phyloP scores from a whole-genome alignment of 176 grass and related monocot species.

The Musa acuminata region DNA sequence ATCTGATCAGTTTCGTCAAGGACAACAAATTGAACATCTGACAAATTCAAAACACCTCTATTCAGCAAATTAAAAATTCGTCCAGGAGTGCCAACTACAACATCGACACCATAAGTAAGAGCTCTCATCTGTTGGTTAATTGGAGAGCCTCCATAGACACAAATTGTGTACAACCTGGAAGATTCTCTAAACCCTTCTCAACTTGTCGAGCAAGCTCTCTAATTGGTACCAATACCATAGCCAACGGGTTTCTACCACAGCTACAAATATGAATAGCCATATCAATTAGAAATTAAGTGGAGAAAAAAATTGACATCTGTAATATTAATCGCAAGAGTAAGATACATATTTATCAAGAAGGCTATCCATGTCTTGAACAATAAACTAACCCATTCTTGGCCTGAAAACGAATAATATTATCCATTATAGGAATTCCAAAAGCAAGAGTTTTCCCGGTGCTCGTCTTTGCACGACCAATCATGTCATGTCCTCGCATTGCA shows the following conservation, averaged over 20 bases:
- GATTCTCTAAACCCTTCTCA: conserved; percentile 94
- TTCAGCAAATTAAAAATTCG: conserved; percentile 79
- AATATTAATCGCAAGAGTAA: no score
- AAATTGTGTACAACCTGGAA: conserved; percentile 59
- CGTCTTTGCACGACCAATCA: conserved; percentile 84
- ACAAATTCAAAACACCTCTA: conserved; percentile 56
- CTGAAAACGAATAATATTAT: conserved; percentile 63
- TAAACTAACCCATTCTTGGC: conserved; percentile 70
- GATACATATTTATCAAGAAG: no score
- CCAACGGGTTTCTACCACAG: conserved; percentile 66
- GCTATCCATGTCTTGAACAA: background rate
- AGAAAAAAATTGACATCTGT: background rate
- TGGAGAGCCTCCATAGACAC: conserved; percentile 83
- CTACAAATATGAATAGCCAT: conserved; percentile 17
- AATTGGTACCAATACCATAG: conserved; percentile 73
- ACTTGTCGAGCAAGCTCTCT: conserved; percentile 88
- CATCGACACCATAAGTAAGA: conserved; percentile 78
- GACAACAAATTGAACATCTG: conserved; percentile 71
- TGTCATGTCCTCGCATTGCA: conserved; percentile 86
- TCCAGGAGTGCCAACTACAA: conserved; percentile 86
- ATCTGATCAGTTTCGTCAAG: conserved; percentile 97
- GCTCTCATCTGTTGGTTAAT: conserved; percentile 76
- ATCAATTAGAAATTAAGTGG: background rate
- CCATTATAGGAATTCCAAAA: conserved; percentile 95
- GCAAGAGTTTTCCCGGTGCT: conserved; percentile 88